These are phyloP conservation scores for Boletus huronensis DNA, from an alignment of 768 basidiomycete genomes.

Conservation along the genomic window DNA sequence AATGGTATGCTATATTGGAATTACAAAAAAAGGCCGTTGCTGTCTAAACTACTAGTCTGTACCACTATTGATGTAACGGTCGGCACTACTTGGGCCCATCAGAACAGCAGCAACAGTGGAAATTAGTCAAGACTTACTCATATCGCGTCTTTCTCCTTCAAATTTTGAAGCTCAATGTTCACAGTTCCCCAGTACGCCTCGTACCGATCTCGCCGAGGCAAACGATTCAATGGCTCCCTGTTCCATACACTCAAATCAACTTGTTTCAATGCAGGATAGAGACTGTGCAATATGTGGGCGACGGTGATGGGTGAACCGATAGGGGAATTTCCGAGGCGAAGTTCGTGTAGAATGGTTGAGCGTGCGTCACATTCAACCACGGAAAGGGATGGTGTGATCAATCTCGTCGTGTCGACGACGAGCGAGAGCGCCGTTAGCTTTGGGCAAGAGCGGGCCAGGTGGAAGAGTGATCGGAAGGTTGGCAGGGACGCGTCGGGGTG, in stretches of 20 bases:
- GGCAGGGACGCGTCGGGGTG: slow-evolving; percentile 16
- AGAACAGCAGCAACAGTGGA: neutral
- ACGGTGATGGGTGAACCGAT: slow-evolving; percentile 9
- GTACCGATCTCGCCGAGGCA: slow-evolving; percentile 11
- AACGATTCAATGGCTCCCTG: slow-evolving; percentile 7
- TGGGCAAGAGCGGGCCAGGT: slow-evolving; percentile 11
- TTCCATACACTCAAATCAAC: slow-evolving; percentile 22
- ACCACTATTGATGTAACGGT: neutral
- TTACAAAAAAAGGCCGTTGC: neutral
- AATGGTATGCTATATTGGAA: neutral
- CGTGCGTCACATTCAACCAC: neutral
- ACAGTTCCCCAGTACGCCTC: slow-evolving; percentile 18
- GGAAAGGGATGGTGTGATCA: neutral
- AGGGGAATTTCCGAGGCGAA: slow-evolving; percentile 23
- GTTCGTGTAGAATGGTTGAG: slow-evolving; percentile 4
- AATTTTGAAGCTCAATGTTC: slow-evolving; percentile 10
- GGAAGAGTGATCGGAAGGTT: slow-evolving; percentile 16
- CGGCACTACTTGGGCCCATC: neutral
- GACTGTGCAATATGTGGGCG: slow-evolving; percentile 4
- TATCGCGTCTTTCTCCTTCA: neutral
- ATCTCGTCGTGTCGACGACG: slow-evolving; percentile 21
- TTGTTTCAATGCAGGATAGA: slow-evolving; percentile 19
- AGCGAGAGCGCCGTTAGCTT: slow-evolving; percentile 17
- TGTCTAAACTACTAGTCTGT: neutral
- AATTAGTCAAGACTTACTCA: neutral